Conservation (phyloP, 305 asterid genomes). For the Fraxinus greggii region DNA sequence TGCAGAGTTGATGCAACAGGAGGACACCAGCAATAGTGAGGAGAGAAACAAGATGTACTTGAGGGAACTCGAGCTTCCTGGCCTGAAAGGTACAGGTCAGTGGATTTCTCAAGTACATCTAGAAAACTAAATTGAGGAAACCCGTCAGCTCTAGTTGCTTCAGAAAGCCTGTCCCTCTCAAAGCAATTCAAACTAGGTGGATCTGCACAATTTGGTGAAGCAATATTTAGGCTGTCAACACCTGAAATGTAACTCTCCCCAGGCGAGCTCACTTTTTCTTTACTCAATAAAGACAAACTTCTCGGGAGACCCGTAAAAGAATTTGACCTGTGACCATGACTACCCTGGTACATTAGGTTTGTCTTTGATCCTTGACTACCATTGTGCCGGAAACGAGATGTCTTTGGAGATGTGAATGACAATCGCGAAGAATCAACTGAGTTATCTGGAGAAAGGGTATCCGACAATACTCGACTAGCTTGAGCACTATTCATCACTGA, state of each 20-base stretch:
- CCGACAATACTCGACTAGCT: constrained; percentile 26
- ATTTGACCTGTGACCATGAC: constrained; percentile 62
- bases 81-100: constrained; percentile 31
- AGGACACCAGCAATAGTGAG: constrained; percentile 90
- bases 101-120: constrained; percentile 33
- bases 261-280: constrained; percentile 51
- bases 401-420: constrained; percentile 38
- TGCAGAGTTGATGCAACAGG: constrained; percentile 57
- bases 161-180: constrained; percentile 37
- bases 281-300: constrained; percentile 40
- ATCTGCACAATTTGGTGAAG: constrained; percentile 28
- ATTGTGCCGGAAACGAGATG: constrained; percentile 38
- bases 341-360: constrained; percentile 42
- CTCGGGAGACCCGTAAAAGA: constrained; percentile 55
- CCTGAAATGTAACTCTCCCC: constrained; percentile 40
- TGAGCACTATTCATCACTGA: constrained; percentile 42
- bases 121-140: constrained; percentile 34
- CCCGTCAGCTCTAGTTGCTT: constrained; percentile 23
- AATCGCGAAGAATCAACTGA: constrained; percentile 44
- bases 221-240: constrained; percentile 34
- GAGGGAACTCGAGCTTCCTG: constrained; percentile 39
- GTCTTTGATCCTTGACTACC: constrained; percentile 45
- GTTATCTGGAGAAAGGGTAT: constrained; percentile 32
- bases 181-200: constrained; percentile 33
- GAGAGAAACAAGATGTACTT: constrained; percentile 50